Conservation (phyloP, 768 basidiomycete genomes). For the Phlegmacium glaucopus region DNA sequence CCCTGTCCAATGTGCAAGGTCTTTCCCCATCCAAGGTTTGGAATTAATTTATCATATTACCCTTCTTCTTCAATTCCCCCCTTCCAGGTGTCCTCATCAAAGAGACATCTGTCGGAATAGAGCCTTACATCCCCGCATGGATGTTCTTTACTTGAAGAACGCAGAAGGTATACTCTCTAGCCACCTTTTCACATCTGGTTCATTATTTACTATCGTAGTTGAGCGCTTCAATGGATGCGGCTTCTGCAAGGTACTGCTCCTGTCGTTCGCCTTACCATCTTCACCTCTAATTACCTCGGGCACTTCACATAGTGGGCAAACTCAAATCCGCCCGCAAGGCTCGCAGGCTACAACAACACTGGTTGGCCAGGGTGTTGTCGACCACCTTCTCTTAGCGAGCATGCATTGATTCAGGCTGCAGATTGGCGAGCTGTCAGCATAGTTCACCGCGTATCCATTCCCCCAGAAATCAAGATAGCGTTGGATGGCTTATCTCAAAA, state of each 20-base stretch:
- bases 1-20: constrained; percentile 86
- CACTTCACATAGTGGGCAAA: constrained; percentile 61
- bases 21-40: constrained; percentile 60
- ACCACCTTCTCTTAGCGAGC: constrained; percentile 59
- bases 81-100: constrained; percentile 68
- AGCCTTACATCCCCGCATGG: constrained; percentile 67
- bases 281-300: constrained; percentile 21
- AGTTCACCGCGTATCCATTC: constrained; percentile 72
- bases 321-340: constrained; percentile 50
- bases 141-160: constrained; percentile 78
- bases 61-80: constrained; percentile 10
- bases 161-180: constrained; percentile 65
- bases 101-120: constrained; percentile 72
- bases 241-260: constrained; percentile 73
- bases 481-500: constrained; percentile 45
- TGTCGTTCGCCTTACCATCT: constrained; percentile 13
- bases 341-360: constrained; percentile 58
- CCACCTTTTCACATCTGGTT: constrained; percentile 4
- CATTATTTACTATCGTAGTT: constrained; percentile 39
- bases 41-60: constrained; percentile 22
- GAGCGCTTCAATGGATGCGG: constrained; percentile 85
- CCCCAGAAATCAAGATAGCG: constrained; percentile 64
- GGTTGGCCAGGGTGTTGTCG: constrained; percentile 92
- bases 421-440: constrained; percentile 81
- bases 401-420: constrained; percentile 59